Evolutionary conservation across 2,329 filamentous ascomycete species (phyloP).

Genomic region (Trichoderma atroviride): DNA sequence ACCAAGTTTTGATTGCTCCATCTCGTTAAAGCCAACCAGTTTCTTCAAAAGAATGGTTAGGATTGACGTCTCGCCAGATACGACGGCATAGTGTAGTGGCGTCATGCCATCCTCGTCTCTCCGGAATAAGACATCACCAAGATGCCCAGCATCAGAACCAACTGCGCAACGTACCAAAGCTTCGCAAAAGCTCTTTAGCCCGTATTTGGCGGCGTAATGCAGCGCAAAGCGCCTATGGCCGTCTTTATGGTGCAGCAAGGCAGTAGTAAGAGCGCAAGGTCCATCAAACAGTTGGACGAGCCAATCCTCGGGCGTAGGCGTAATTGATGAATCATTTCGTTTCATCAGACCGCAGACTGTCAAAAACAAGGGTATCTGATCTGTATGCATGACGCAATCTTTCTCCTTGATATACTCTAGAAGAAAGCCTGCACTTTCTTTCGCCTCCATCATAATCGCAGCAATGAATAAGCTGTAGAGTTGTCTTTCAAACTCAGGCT

Average conservation of each 20-base stretch:
- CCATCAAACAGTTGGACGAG: neutral
- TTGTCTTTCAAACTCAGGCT: neutral
- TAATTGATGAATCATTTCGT: neutral
- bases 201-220: neutral
- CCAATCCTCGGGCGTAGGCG: neutral
- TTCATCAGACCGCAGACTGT: neutral
- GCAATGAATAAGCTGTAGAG: neutral
- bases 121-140: neutral
- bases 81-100: constrained; percentile 22
- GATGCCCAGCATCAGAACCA: neutral
- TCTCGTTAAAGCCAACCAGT: neutral
- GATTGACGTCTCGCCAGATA: neutral
- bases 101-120: constrained; percentile 2
- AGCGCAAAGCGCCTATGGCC: neutral
- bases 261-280: neutral
- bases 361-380: neutral
- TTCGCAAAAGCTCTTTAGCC: neutral
- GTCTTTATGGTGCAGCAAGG: neutral
- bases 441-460: neutral
- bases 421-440: neutral
- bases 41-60: neutral
- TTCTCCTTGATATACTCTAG: neutral
- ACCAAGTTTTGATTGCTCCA: neutral
- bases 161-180: neutral
- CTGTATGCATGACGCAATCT: neutral